Evolutionary conservation across 1,284 basidiomycete species (phyloP), one percentile per base, ranked within the genome.

Genomic region (Ustilago lituana): DNA sequence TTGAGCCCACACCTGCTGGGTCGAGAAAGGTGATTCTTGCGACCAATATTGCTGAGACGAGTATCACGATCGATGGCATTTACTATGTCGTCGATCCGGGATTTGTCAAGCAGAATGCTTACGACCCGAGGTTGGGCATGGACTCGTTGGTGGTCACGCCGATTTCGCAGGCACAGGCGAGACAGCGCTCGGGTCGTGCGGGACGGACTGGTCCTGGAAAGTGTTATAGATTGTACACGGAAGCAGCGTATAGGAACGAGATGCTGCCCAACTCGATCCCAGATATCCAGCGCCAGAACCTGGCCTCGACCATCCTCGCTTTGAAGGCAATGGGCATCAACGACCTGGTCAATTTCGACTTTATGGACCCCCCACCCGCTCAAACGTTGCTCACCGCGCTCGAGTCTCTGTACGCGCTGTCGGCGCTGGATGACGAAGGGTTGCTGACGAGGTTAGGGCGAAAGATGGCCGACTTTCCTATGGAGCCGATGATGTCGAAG

Each of bases 271-370:
- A 91, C 68, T 92, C 93, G 5, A 94, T 98, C 60, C 95, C 95
- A 4, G 95, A 98, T 82, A 98, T 98, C 73, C 95, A 98, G 83
- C 88, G 95, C 20, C 94, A 94, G 66, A 98, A 97, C 83, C 84
- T 98, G 70, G 88, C 94, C 4, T 87, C 90, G 46, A 98, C 94
- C 1, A 98, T 99, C 78, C 84, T 98, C 17, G 91, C 94, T 84
- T 86, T 99, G 64, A 98, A 98, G 82, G 94, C 96, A 3, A 97
- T 99, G 94, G 96, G 96, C 29, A 89, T 99, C 84, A 98, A 98
- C 79, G 94, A 99, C 82, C 85, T 99, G 19, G 89, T 98, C 68
- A 92, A 93, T 83, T 98, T 98, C 82, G 95, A 98, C 83, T 99
- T 98, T 81, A 98, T 98, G 95, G 96, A 98, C 82, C 94, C 95